phyloP scores from a whole-genome alignment of 1,284 basidiomycete genomes.

The Pterula multifida region DNA sequence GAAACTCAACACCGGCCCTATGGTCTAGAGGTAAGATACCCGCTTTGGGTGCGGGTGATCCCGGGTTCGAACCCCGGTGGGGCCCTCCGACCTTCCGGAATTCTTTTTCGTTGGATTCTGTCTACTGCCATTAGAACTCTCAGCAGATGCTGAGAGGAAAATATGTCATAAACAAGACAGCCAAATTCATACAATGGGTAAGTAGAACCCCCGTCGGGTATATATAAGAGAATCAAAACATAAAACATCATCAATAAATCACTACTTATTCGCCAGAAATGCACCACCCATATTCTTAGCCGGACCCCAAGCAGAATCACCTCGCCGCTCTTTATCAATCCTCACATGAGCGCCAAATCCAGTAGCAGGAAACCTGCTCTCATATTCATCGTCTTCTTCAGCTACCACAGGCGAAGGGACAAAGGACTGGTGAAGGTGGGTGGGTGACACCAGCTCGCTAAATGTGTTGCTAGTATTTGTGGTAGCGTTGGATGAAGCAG shows the following conservation, averaged over 20 bases:
- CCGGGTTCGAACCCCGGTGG: slow-evolving; percentile 2
- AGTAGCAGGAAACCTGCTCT: background rate
- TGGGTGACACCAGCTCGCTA: background rate
- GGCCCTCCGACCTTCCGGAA: no score
- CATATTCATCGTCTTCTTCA: background rate
- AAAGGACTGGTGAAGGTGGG: background rate
- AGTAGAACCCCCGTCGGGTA: no score
- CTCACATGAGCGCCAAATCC: background rate
- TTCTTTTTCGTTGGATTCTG: no score
- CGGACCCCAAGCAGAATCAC: background rate
- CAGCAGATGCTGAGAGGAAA: no score
- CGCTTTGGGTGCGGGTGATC: slow-evolving; percentile 2
- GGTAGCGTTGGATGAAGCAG: background rate
- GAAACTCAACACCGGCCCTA: background rate
- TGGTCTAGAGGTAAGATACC: slow-evolving; percentile 2
- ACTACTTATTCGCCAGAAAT: background rate
- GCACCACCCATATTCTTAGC: background rate
- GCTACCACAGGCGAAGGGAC: background rate
- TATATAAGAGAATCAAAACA: background rate
- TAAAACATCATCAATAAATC: background rate
- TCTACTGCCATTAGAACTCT: no score
- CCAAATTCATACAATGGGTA: no score
- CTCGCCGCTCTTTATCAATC: background rate
- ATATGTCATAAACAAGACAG: no score
- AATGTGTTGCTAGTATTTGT: background rate